Percentiles rank a stretch among this genome's conserved stretches.
phyloP scores from a whole-genome alignment of 345 rosid genomes.

The Gynandropsis gynandra region DNA sequence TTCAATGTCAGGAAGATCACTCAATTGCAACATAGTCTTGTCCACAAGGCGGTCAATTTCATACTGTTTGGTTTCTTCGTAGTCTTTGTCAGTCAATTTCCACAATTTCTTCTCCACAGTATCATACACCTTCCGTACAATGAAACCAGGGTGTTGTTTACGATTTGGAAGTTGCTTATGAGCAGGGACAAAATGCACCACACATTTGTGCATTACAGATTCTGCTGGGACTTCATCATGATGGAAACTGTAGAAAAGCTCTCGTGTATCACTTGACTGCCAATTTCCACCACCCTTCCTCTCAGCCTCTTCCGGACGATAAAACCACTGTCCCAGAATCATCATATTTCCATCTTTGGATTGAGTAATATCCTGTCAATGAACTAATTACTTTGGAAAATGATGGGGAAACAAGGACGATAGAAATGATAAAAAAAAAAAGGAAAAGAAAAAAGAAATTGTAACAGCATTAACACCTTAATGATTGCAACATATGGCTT shows the following conservation, averaged over 20 bases:
- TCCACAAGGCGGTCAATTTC: slow-evolving; percentile 53
- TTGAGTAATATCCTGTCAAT: slow-evolving; percentile 67
- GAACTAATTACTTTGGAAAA: slow-evolving; percentile 15
- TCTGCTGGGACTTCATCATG: slow-evolving; percentile 78
- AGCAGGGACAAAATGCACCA: slow-evolving; percentile 70
- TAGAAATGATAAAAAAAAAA: slow-evolving; percentile 3
- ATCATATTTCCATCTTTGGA: slow-evolving; percentile 49
- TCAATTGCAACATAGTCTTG: slow-evolving; percentile 45
- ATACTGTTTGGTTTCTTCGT: slow-evolving; percentile 35
- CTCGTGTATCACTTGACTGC: slow-evolving; percentile 77
- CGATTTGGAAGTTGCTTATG: slow-evolving; percentile 62
- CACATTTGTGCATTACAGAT: slow-evolving; percentile 72
- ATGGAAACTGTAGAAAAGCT: slow-evolving; percentile 87
- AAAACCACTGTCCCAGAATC: slow-evolving; percentile 98
- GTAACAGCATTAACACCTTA: slow-evolving; percentile 48
- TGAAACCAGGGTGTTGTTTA: slow-evolving; percentile 57
- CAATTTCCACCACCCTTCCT: slow-evolving; percentile 91
- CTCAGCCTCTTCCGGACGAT: slow-evolving; percentile 97
- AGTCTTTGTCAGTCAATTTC: slow-evolving; percentile 38
- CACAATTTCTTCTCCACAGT: slow-evolving; percentile 36
- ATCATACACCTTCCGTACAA: slow-evolving; percentile 65
- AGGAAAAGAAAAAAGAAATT: not conserved
- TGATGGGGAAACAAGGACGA: not conserved
- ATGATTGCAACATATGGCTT: slow-evolving; percentile 97
- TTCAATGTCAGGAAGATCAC: slow-evolving; percentile 36